Evolutionary conservation across 208 protist species (phyloP).

Genomic region (Leishmania major): DNA sequence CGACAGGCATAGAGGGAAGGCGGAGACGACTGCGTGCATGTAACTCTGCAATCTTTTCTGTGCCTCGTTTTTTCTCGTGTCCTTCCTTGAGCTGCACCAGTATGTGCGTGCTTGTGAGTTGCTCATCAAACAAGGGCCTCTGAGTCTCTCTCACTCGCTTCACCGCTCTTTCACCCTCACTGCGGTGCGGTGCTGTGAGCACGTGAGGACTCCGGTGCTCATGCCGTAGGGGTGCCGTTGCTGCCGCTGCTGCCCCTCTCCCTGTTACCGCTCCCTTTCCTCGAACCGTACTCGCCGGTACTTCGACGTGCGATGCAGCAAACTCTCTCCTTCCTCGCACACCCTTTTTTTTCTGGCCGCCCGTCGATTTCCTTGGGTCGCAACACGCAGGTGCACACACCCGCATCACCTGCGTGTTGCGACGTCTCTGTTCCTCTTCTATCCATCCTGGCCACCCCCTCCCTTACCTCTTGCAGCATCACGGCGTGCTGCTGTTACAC

Average conservation of each 20-base stretch:
- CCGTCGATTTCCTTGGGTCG: not conserved
- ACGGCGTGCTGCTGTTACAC: not conserved
- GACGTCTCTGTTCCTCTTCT: not conserved
- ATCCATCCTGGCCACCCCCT: not conserved
- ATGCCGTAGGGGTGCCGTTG: not conserved
- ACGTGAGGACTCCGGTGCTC: not conserved
- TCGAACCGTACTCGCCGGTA: not conserved
- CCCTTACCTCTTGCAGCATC: not conserved
- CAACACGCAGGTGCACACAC: not conserved
- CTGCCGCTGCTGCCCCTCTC: not conserved
- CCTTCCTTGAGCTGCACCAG: not conserved
- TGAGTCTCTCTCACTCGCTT: not conserved
- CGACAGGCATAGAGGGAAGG: not conserved
- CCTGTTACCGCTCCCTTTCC: not conserved
- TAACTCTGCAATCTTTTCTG: not conserved
- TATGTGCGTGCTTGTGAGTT: not conserved
- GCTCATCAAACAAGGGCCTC: not conserved
- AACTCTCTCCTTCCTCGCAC: not conserved
- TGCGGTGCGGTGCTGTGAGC: not conserved
- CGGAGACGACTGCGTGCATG: not conserved
- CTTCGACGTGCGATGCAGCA: not conserved
- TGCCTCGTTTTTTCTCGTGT: not conserved
- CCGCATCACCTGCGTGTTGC: not conserved
- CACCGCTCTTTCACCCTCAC: no score
- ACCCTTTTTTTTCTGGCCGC: not conserved